Evolutionary conservation across 1,284 basidiomycete genomes (phyloP).

Genomic region (Leccinum subspadiceum): DNA sequence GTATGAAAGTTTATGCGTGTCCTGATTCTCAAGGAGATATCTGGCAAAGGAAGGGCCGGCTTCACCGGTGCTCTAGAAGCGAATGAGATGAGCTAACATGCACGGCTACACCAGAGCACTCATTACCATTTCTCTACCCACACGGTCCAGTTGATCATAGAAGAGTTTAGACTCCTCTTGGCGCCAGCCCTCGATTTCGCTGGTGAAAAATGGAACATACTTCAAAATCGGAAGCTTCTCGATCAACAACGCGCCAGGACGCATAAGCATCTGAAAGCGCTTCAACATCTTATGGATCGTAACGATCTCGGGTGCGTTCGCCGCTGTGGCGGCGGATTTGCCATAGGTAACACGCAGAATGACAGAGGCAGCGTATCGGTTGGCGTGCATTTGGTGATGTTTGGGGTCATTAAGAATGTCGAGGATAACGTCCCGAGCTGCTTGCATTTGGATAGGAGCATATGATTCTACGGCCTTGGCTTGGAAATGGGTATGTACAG

Average conservation of each 20-base stretch:
- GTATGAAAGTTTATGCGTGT: conserved; percentile 25
- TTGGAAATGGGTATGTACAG: conserved; percentile 41
- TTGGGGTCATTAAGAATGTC: conserved; percentile 41
- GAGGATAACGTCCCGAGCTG: conserved; percentile 38
- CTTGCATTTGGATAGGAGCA: conserved; percentile 37
- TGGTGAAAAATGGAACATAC: conserved; percentile 39
- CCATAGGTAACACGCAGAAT: conserved; percentile 50
- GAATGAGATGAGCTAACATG: background rate
- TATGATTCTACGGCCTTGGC: conserved; percentile 37
- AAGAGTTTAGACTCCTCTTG: conserved; percentile 44
- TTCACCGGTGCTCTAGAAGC: conserved; percentile 18
- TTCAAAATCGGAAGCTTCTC: conserved; percentile 42
- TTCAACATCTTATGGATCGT: conserved; percentile 36
- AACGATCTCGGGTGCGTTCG: conserved; percentile 42
- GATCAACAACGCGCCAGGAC: conserved; percentile 39
- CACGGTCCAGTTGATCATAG: conserved; percentile 35
- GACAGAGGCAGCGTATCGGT: conserved; percentile 46
- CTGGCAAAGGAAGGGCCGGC: conserved; percentile 30
- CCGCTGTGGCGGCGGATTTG: conserved; percentile 42
- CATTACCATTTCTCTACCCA: conserved; percentile 36
- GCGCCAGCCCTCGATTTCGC: conserved; percentile 36
- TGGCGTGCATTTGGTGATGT: conserved; percentile 37
- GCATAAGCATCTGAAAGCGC: conserved; percentile 39
- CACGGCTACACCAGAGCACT: too few relatives aligned
- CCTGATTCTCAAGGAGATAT: conserved; percentile 33